Percentiles rank a stretch among this genome's conserved stretches.
Conservation (phyloP, 495 filamentous ascomycete genomes). For the Lentithecium fluviatile region DNA sequence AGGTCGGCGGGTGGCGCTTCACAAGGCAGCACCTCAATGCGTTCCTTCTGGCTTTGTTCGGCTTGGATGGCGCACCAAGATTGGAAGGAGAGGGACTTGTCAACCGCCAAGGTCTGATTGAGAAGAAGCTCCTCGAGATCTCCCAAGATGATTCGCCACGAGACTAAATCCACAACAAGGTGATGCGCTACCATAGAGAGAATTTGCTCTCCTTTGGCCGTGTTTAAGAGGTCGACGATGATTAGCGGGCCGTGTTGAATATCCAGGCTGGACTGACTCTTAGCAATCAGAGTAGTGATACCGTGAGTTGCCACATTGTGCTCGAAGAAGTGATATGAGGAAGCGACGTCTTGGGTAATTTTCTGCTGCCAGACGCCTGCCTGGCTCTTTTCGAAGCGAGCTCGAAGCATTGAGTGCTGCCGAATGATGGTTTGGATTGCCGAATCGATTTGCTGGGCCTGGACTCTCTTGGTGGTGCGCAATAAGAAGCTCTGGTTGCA, state of each 20-base stretch:
- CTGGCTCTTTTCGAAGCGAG: constrained; percentile 8
- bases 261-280: constrained; percentile 11
- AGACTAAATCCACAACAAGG: constrained; percentile 27
- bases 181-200: constrained; percentile 21
- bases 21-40: constrained; percentile 7
- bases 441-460: not conserved
- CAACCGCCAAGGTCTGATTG: not conserved
- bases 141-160: constrained; percentile 26
- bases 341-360: constrained; percentile 19
- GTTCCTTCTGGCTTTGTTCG: constrained; percentile 1
- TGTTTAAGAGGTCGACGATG: constrained; percentile 17
- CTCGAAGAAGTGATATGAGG: constrained; percentile 5
- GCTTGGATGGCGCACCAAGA: constrained; percentile 15
- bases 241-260: constrained; percentile 8
- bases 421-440: constrained; percentile 13
- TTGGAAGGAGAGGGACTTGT: constrained; percentile 9
- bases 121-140: constrained; percentile 17
- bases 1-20: constrained; percentile 4
- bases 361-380: constrained; percentile 9
- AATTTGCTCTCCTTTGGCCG: constrained; percentile 7
- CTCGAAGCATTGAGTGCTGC: constrained; percentile 20
- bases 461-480: constrained; percentile 5
- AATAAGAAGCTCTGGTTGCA: constrained; percentile 25
- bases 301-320: not conserved
- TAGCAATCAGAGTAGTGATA: not conserved